phyloP scores from a whole-genome alignment of 331 rosid species.

The Acacia concinna region DNA sequence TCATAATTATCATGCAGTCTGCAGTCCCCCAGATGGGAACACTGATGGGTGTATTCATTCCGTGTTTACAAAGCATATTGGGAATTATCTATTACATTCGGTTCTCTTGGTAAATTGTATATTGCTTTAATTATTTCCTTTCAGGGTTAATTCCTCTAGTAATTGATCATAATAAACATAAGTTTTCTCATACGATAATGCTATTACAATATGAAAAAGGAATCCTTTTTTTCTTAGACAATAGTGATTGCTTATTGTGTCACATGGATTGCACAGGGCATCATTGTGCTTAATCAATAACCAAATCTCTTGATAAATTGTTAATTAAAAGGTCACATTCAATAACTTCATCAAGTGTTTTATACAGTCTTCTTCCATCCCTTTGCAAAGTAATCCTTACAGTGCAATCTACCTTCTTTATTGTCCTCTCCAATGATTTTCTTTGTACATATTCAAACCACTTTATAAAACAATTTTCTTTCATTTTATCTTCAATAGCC shows the following conservation, averaged over 20 bases:
- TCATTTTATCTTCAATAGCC: not conserved
- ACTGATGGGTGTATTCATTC: constrained; percentile 97
- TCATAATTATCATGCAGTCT: constrained; percentile 56
- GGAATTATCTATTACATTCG: constrained; percentile 99
- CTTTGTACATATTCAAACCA: too few relatives aligned
- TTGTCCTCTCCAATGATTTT: too few relatives aligned
- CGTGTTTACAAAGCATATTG: constrained; percentile 92
- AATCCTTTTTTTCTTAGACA: not conserved
- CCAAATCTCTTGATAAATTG: not conserved
- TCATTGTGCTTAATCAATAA: not conserved
- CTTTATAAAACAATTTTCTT: too few relatives aligned
- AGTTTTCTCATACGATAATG: not conserved
- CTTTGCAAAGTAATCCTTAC: too few relatives aligned
- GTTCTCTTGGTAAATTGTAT: constrained; percentile 80
- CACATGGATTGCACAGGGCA: not conserved
- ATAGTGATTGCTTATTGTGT: not conserved
- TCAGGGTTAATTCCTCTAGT: not conserved
- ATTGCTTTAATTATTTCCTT: constrained; percentile 35
- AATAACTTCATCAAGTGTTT: too few relatives aligned
- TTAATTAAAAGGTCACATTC: too few relatives aligned
- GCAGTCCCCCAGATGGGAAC: constrained; percentile 71
- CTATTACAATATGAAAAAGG: not conserved
- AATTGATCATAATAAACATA: not conserved
- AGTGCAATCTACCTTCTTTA: too few relatives aligned
- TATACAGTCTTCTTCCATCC: too few relatives aligned